Base-by-base conservation (phyloP, 495 filamentous ascomycete genomes). In the Lophiotrema nucula region DNA sequence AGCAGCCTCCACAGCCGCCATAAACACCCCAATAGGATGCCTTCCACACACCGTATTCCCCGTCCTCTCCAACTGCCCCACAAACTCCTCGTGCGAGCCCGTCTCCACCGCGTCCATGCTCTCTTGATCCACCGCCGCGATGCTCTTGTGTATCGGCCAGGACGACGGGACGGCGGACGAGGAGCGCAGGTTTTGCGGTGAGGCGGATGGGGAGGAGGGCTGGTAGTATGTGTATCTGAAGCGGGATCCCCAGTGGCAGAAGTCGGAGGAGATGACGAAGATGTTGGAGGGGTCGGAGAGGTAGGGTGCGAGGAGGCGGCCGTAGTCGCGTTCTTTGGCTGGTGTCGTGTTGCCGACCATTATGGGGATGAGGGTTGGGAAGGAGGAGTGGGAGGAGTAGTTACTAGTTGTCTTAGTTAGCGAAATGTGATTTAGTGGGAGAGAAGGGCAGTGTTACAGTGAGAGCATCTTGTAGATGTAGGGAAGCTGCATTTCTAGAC, bases 401-500 rank as follows among this genome's bases (percentile, higher is more conserved):
- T 49, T 47, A 61, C 18, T 43, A 15, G 38, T 4, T 43, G 39
- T 6, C 21, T 19, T 53, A 19, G 41, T 31, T 28, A 18, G 23
- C n/a, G n/a, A n/a, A 23, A 21, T n/a, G 25, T 10, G 22, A 18
- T 12, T 12, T 26, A 15, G 18, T 21, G 18, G 49, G 27, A 19
- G 26, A 38, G 10, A 16, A 56, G 45, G 19, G 39, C 2, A 13
- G 42, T n/a, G n/a, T 79, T 76, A 83, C 67, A 76, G 78, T 23
- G 81, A 78, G 13, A 90, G 75, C 39, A 92, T 82, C 70, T 92
- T 91, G 80, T 93, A 89, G 61, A 97, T 84, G 67, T 93, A 97
- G 1, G 93, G 93, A 0, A 97, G 77, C 63, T 99, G 93, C 85
- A 97, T 95, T 73, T 97, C 95, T 22, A 97, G 83, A 48, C 89